Evolutionary conservation across 345 rosid species (phyloP).

Genomic region (Lenwebbia sp.): DNA sequence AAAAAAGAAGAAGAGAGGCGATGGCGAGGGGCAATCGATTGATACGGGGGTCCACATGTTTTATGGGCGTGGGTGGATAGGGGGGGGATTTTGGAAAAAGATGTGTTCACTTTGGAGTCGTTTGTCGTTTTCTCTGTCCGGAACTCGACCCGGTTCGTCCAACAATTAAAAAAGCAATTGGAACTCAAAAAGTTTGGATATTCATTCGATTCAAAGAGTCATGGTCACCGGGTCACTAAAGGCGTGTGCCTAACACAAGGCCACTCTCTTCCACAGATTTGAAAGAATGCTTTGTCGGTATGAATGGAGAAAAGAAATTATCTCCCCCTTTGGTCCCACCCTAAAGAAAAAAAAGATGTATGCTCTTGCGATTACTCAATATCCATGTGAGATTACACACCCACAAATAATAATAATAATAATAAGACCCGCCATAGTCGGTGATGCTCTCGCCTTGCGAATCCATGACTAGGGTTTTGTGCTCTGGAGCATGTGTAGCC

Average conservation of each 20-base stretch:
- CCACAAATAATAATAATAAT: too few species aligned
- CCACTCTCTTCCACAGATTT: neutral
- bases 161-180: neutral
- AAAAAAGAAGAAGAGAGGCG: neutral
- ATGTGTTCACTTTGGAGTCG: neutral
- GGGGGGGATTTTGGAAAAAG: neutral
- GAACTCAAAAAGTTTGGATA: neutral
- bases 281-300: neutral
- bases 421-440: neutral
- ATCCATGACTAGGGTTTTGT: neutral
- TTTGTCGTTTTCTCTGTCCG: neutral
- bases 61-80: neutral
- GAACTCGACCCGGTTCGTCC: neutral
- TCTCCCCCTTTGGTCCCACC: neutral
- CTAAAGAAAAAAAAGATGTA: neutral
- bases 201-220: neutral
- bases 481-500: neutral
- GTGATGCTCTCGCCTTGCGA: neutral
- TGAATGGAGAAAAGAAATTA: neutral
- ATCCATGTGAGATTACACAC: neutral
- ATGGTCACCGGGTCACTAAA: neutral
- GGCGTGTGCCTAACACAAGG: neutral
- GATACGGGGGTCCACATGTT: neutral
- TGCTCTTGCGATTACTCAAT: too few species aligned
- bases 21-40: neutral